Base-by-base conservation (phyloP, 805 yeast species). In the Candida parachauliodes region DNA sequence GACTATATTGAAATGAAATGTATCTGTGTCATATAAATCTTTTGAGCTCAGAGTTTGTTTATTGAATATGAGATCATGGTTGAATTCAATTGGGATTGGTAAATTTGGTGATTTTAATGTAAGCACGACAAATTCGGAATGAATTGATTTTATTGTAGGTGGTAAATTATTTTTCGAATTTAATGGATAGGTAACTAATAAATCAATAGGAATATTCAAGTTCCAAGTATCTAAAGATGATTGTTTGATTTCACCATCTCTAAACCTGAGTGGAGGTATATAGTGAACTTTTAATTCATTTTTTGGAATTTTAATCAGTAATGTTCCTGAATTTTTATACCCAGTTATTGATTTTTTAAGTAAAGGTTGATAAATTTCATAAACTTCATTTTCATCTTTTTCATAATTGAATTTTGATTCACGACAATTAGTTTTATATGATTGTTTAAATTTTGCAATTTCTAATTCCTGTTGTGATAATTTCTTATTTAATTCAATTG, bases 61-160 rank as follows among this genome's bases (percentile, higher is more conserved):
- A 28, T 39, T 44, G 44, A 54, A 62, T 1, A 66, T 44, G 12
- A 60, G 49, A 28, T 60, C 68, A 43, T 65, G 68, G 39, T 56
- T 52, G 20, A 67, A 40, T 46, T 65, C 73, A 8, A 67, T 37
- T 2, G 73, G 71, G 9, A 67, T 60, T 2, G 67, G 60, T 18
- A 48, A 44, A 33, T 56, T 52, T 10, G 55, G 51, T 2, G 71
- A 59, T 29, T 55, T 47, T 12, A 59, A 42, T 15, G 70, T 59
- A 22, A 57, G 34, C 1, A 54, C 68, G 3, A 55, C 56, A 19
- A 67, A 50, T 27, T 63, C 69, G 2, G 58, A 55, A 2, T 23
- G 8, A 55, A 42, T 2, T 33, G 11, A 26, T 50, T 55, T 31
- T 59, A 41, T 29, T 52, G 54, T 16, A 14, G 44, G 44, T 12